phyloP scores from a whole-genome alignment of 352 stramenopile species.

The Phytophthora macrochlamydospora region DNA sequence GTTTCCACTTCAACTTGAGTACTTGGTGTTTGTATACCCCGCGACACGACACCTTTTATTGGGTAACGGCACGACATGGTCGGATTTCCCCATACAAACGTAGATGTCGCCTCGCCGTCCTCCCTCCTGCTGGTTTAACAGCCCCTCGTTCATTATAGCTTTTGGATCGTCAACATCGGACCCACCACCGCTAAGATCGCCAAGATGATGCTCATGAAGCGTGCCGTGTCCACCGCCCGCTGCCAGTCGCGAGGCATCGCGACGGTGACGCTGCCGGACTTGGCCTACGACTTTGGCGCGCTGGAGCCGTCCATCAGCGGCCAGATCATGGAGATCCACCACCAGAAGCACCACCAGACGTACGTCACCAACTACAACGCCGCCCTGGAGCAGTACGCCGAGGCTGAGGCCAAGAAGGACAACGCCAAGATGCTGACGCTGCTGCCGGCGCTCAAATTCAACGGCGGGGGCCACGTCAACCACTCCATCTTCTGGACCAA shows the following conservation, averaged over 20 bases:
- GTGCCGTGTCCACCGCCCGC: constrained; percentile 15
- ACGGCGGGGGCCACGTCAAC: constrained; percentile 98
- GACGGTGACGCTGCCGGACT: constrained; percentile 82
- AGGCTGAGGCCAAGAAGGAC: constrained; percentile 87
- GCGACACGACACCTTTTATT: neutral
- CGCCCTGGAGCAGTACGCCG: constrained; percentile 93
- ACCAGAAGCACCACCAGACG: constrained; percentile 97
- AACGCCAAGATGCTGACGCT: constrained; percentile 92
- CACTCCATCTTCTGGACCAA: constrained; percentile 99
- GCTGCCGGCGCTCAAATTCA: constrained; percentile 96
- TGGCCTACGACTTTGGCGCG: constrained; percentile 87
- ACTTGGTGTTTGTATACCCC: no score
- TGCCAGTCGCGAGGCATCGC: constrained; percentile 51
- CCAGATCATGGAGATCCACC: constrained; percentile 95
- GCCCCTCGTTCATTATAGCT: constrained; percentile 34
- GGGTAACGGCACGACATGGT: constrained; percentile 1
- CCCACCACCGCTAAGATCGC: neutral
- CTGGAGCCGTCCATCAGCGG: constrained; percentile 89
- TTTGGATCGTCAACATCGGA: constrained; percentile 23
- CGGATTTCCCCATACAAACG: constrained; percentile 7
- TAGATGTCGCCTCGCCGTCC: constrained; percentile 22
- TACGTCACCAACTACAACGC: constrained; percentile 98
- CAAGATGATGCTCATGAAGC: constrained; percentile 29
- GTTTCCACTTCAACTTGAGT: no score
- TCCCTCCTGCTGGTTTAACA: constrained; percentile 28